A percentile compares a stretch with the other conserved stretches of the same genome.
phyloP scores from a whole-genome alignment of 768 basidiomycete genomes.

The Ramaria rubella region DNA sequence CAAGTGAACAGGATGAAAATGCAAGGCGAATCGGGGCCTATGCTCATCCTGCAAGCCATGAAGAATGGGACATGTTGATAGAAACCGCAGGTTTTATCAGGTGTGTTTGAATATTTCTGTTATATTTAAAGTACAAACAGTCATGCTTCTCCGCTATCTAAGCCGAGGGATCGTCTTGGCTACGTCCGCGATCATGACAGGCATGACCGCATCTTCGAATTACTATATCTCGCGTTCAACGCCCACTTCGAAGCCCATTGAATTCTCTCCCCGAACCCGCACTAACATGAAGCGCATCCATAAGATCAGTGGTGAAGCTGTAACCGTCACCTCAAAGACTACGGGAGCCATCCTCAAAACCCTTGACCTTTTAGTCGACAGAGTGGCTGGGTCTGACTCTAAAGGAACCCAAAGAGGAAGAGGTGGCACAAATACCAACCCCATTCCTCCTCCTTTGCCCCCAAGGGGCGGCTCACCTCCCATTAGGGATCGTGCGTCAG shows the following conservation, averaged over 20 bases:
- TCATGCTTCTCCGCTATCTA: constrained; percentile 6
- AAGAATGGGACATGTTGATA: constrained; percentile 64
- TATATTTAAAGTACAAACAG: not conserved
- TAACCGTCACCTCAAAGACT: constrained; percentile 58
- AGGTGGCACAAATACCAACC: not conserved
- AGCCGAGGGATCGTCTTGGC: constrained; percentile 65
- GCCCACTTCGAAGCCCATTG: constrained; percentile 45
- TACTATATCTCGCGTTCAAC: constrained; percentile 55
- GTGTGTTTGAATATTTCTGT: constrained; percentile 31
- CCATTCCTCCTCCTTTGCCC: constrained; percentile 4
- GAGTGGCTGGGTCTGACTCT: constrained; percentile 25
- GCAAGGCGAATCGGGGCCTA: constrained; percentile 43
- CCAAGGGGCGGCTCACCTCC: not conserved
- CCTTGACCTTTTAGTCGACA: constrained; percentile 51
- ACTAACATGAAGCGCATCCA: constrained; percentile 56
- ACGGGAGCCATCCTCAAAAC: constrained; percentile 52
- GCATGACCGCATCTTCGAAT: constrained; percentile 54
- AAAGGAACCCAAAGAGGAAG: not conserved
- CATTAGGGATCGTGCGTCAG: not conserved
- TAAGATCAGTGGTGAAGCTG: constrained; percentile 57
- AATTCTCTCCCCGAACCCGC: constrained; percentile 55
- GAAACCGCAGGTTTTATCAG: constrained; percentile 55
- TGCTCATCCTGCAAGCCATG: constrained; percentile 55
- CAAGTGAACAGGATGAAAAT: constrained; percentile 35
- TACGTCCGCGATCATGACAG: constrained; percentile 55